These are phyloP conservation scores for Zygnema cylindricum DNA, from an alignment of 139 green algal species.

Conservation along the genomic window DNA sequence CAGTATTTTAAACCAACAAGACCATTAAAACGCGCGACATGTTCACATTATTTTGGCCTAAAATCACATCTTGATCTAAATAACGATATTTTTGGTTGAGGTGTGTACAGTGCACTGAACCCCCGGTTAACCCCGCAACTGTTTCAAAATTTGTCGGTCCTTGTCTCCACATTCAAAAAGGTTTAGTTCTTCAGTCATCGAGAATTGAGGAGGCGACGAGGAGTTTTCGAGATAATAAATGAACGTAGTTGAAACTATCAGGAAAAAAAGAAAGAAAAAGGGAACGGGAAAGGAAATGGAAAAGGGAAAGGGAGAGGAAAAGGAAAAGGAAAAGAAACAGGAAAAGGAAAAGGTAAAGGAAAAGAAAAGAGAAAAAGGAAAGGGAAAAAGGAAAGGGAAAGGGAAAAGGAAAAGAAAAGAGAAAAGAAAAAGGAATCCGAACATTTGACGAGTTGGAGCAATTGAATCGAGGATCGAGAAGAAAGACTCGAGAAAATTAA, in stretches of 20 bases:
- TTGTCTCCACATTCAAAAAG: not conserved
- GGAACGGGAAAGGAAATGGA: not conserved
- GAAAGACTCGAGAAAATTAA: too few species aligned
- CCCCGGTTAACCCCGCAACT: not conserved
- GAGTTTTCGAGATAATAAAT: not conserved
- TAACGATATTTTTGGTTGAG: too few species aligned
- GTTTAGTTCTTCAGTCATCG: not conserved
- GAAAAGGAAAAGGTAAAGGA: not conserved
- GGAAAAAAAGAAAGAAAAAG: not conserved
- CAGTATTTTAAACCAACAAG: not conserved
- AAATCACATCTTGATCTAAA: too few species aligned
- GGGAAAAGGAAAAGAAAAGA: not conserved
- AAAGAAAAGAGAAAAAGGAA: not conserved
- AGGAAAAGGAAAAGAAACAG: not conserved
- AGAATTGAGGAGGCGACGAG: not conserved
- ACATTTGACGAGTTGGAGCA: too few species aligned
- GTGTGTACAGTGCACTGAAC: not conserved
- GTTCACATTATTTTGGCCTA: too few species aligned
- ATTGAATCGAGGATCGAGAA: too few species aligned
- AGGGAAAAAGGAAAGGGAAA: not conserved
- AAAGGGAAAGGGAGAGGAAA: not conserved
- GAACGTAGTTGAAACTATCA: not conserved
- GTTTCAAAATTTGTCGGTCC: not conserved
- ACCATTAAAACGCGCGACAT: not conserved
- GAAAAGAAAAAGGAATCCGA: too few species aligned